Percentiles rank a stretch among this genome's conserved stretches.
Conservation (phyloP, 2,329 filamentous ascomycete genomes). For the Phaeosphaeria sp. region DNA sequence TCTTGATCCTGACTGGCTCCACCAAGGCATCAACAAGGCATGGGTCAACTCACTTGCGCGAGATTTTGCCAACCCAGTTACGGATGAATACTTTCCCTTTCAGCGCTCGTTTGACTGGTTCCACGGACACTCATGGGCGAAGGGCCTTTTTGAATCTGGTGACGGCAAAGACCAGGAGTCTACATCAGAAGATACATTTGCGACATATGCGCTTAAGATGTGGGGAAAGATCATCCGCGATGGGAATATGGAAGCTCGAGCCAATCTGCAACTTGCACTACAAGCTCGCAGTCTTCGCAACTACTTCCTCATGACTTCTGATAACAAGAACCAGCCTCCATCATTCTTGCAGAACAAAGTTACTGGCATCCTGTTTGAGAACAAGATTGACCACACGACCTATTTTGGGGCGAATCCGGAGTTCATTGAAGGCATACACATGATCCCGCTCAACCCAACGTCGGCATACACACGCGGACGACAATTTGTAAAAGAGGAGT, state of each 20-base stretch:
- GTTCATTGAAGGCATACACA: slow-evolving; percentile 79
- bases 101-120: slow-evolving; percentile 84
- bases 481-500: slow-evolving; percentile 75
- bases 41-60: slow-evolving; percentile 86
- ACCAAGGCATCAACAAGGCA: slow-evolving; percentile 67
- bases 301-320: slow-evolving; percentile 81
- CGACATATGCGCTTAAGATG: slow-evolving; percentile 89
- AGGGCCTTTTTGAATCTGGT: slow-evolving; percentile 73
- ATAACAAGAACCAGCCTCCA: slow-evolving; percentile 76
- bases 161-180: slow-evolving; percentile 91
- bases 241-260: slow-evolving; percentile 76
- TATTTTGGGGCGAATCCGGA: slow-evolving; percentile 78
- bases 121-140: slow-evolving; percentile 91
- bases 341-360: slow-evolving; percentile 84
- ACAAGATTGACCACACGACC: slow-evolving; percentile 90
- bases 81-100: slow-evolving; percentile 77
- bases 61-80: slow-evolving; percentile 78
- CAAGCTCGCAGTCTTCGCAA: slow-evolving; percentile 74
- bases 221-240: slow-evolving; percentile 84
- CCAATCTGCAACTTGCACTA: slow-evolving; percentile 83
- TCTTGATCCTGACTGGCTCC: slow-evolving; percentile 78
- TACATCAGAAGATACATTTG: slow-evolving; percentile 90
- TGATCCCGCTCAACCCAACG: slow-evolving; percentile 78
- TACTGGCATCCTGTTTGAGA: slow-evolving; percentile 81
- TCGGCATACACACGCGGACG: slow-evolving; percentile 72